phyloP scores from a whole-genome alignment of 2,329 filamentous ascomycete species.

The Drechslerella coelobrocha region DNA sequence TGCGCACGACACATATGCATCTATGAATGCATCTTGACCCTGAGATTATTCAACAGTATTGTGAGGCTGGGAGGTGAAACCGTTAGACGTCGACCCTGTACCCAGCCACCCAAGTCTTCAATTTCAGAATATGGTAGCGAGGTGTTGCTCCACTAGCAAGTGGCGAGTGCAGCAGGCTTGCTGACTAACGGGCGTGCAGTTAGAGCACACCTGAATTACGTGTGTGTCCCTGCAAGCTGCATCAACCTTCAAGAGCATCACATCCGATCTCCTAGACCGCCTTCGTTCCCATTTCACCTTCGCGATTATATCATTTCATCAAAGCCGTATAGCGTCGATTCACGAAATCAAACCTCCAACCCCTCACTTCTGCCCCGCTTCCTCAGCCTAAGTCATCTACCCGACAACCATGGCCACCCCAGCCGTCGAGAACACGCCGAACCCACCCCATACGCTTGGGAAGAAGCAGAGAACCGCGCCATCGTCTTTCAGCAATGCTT shows the following conservation, averaged over 20 bases:
- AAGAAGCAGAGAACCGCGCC: slow-evolving; percentile 31
- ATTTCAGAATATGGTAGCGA: too few relatives aligned
- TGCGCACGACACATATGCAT: too few relatives aligned
- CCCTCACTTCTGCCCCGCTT: not conserved
- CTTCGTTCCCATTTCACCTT: not conserved
- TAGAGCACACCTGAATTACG: not conserved
- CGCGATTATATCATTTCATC: not conserved
- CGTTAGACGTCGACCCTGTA: too few relatives aligned
- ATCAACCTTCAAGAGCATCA: not conserved
- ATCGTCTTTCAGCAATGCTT: slow-evolving; percentile 44
- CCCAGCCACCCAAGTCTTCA: too few relatives aligned
- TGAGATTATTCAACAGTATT: too few relatives aligned
- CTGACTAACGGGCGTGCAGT: not conserved
- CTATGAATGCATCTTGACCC: too few relatives aligned
- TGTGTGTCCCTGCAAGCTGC: not conserved
- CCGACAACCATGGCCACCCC: slow-evolving; percentile 16
- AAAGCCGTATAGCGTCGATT: not conserved
- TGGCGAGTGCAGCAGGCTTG: not conserved
- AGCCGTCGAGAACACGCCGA: slow-evolving; percentile 13
- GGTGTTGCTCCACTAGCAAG: too few relatives aligned
- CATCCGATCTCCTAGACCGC: not conserved
- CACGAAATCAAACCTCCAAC: not conserved
- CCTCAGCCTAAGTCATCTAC: not conserved
- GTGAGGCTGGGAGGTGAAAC: too few relatives aligned
- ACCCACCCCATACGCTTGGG: slow-evolving; percentile 19